These are phyloP conservation scores for Leptographium wingfieldii DNA, from an alignment of 2,329 filamentous ascomycete genomes.

Conservation along the genomic window DNA sequence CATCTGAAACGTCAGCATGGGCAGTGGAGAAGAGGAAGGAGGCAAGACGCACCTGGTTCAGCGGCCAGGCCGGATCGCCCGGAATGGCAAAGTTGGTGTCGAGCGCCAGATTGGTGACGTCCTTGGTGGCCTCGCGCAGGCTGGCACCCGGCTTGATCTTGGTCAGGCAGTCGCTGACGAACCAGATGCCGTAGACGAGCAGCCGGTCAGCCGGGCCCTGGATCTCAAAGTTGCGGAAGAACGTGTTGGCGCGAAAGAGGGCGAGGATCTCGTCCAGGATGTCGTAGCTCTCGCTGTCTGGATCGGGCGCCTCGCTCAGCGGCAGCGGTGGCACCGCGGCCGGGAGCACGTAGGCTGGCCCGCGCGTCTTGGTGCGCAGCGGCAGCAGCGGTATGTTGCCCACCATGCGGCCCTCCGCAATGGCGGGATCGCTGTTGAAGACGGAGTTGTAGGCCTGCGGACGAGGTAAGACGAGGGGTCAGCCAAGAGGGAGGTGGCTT, in stretches of 20 bases:
- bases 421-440: constrained; percentile 67
- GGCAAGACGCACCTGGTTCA: constrained; percentile 59
- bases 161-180: constrained; percentile 76
- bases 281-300: constrained; percentile 88
- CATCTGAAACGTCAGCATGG: constrained; percentile 38
- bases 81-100: constrained; percentile 90
- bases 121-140: constrained; percentile 50
- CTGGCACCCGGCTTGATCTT: constrained; percentile 71
- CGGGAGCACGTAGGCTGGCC: constrained; percentile 81
- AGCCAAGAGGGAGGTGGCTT: neutral
- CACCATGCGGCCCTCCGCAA: constrained; percentile 42
- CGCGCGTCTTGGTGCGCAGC: constrained; percentile 85
- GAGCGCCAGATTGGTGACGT: constrained; percentile 79
- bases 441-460: constrained; percentile 89
- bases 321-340: constrained; percentile 48
- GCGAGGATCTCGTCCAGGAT: constrained; percentile 86
- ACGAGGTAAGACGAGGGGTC: neutral
- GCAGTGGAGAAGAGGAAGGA: too few species aligned
- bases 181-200: constrained; percentile 93
- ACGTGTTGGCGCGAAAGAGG: constrained; percentile 93
- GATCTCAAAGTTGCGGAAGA: constrained; percentile 99
- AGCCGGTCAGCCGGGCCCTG: constrained; percentile 89
- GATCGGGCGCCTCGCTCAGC: constrained; percentile 55
- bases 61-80: constrained; percentile 80
- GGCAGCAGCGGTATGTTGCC: constrained; percentile 94